Conservation (phyloP, 257 asterid genomes). For the Plantago ovata region DNA sequence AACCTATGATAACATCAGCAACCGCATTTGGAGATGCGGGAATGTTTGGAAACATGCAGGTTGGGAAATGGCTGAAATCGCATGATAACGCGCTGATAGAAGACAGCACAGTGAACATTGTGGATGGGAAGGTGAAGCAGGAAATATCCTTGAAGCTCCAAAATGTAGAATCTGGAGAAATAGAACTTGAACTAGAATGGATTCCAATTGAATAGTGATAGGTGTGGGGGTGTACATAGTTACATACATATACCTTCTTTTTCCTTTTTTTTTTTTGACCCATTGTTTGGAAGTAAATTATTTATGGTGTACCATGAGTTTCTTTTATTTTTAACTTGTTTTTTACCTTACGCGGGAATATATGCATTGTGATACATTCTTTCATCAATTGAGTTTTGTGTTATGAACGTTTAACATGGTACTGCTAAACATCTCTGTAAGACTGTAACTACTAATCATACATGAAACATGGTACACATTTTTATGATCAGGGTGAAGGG, state of each 20-base stretch:
- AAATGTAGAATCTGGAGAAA: slow-evolving; percentile 90
- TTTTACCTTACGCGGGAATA: slow-evolving; percentile 15
- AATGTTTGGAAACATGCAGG: slow-evolving; percentile 84
- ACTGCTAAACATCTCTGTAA: too few relatives aligned
- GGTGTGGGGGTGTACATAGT: background rate
- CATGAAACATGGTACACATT: too few relatives aligned
- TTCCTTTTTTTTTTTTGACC: slow-evolving; percentile 2
- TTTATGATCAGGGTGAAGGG: too few relatives aligned
- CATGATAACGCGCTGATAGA: slow-evolving; percentile 67
- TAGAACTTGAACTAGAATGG: slow-evolving; percentile 90
- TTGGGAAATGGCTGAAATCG: slow-evolving; percentile 91
- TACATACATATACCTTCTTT: background rate
- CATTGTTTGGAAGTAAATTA: slow-evolving; percentile 4
- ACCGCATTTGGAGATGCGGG: slow-evolving; percentile 78
- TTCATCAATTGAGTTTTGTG: background rate
- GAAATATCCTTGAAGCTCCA: slow-evolving; percentile 67
- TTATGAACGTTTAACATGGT: background rate
- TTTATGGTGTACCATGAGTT: background rate
- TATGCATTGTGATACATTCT: slow-evolving; percentile 3
- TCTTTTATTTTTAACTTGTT: background rate
- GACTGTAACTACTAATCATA: background rate
- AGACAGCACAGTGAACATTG: slow-evolving; percentile 87
- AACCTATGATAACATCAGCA: slow-evolving; percentile 92
- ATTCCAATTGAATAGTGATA: slow-evolving; percentile 54
- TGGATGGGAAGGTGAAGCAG: slow-evolving; percentile 89